Evolutionary conservation across 257 asterid genomes (phyloP), one percentile per base, ranked within the genome.

Genomic region (Coffea eugenioides): DNA sequence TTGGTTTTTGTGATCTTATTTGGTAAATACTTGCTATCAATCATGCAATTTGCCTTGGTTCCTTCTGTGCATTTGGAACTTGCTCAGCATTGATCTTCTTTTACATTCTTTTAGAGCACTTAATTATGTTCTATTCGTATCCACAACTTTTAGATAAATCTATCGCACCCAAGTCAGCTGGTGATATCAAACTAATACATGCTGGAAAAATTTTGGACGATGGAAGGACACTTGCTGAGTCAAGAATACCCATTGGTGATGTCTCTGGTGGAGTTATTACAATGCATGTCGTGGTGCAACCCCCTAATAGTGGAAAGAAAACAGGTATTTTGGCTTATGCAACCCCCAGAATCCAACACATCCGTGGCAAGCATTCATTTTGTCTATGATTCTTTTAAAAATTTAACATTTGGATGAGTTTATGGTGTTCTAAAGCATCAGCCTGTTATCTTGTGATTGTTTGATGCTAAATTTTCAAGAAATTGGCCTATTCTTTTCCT

Each of bases 201-300:
- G 85, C 86, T 64, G 92, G 94, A 74, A 87, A 78, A 79, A 80
- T 90, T 71, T 82, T 89, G 86, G 92, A 86, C 73, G 86, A 90
- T 69, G 90, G 85, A 45, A 86, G 83, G 79, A 90, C 94, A 34
- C 89, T 90, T 76, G 90, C 88, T 0, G 91, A 90, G 85, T 86
- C 85, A 69, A 84, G 84, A 69, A 82, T 76, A 43, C 87, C 80
- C 23, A 81, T 74, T 39, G 88, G 79, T 76, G 94, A 87, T 76
- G 82, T 87, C 78, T 85, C 91, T 52, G 79, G 86, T 57, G 92
- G 88, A 73, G 88, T 86, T 69, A 77, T 87, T 79, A 90, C 92
- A 16, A 89, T 90, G 94, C 94, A 89, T 76, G 85, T 89, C 76
- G 94, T 90, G 49, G 90, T 90, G 76, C 94, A 90, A 81, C 92